Evolutionary conservation across 2,329 filamentous ascomycete species (phyloP), one percentile per base, ranked within the genome.

Genomic region (Nemania diffusa): DNA sequence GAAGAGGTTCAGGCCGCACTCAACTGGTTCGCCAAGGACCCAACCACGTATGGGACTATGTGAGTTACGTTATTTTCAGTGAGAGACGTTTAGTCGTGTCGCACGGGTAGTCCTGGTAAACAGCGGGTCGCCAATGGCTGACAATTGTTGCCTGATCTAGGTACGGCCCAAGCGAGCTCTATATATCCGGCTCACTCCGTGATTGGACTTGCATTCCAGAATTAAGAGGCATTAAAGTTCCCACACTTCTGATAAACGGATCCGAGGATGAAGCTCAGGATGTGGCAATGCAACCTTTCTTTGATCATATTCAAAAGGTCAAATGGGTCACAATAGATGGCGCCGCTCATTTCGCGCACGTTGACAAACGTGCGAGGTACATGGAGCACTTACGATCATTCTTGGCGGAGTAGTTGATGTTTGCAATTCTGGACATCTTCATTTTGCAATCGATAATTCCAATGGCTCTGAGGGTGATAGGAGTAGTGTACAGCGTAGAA

Each of bases 191-290:
- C 20, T 73, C 71, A 22, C 70, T 76, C 3, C 67, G 70, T 6
- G 53, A 75, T 46, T 78, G 75, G 78, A 76, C 72, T 13, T 65
- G 69, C 42, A 56, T 76, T 15, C 70, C 74, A n/a, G 22, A 62
- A n/a, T 59, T 74, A 44, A 22, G 60, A 5, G 69, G 73, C 6
- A 80, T 80, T 64, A 73, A 74, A 26, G 79, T 67, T 0, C 73
- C 74, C 0, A 80, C 78, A 6, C 73, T 82, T 3, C 59, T 81
- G 7, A 70, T 81, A 9, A 79, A 81, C 44, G 79, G 79, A 2
- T 58, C 59, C 0, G 62, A 78, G 2, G 79, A 81, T 56, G 76
- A 81, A 62, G 77, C 75, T 2, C 75, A 79, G 48, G 78, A 81
- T 62, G 73, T 74, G 0, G 71, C 73, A 0, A 77, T 80, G 74